Base-by-base conservation (phyloP, 768 basidiomycete species). In the Tricholomella constricta region DNA sequence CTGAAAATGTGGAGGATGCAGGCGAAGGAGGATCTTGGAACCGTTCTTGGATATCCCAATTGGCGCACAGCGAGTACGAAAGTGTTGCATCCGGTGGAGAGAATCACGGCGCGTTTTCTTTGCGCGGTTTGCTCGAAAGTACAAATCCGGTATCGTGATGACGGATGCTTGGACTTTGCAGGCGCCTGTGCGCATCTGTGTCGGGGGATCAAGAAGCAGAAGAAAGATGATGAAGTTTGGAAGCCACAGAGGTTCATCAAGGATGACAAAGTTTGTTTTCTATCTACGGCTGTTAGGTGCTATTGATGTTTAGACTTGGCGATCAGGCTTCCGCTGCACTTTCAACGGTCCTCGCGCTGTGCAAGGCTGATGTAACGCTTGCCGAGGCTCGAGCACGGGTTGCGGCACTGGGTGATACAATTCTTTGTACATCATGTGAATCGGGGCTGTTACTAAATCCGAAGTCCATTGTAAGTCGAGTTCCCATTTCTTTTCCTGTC, bases 111-210 rank as follows among this genome's bases (percentile, higher is more conserved):
- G 0, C 68, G 81, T 20, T 89, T 86, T 66, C 64, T 69, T 23
- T 91, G 88, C 62, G 75, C 65, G 49, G 58, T 60, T 34, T 91
- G 89, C 60, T 57, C 72, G 11, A 69, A 64, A 8, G 66, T 76
- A 1, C 65, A 63, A 4, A 59, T 51, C 29, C 63, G 61, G 34
- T 72, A 76, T 56, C 65, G 60, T 27, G 68, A 65, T 20, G 75
- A 78, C 35, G 71, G 58, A 25, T 80, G 81, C 59, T 66, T 89
- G 45, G 79, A 83, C 60, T 85, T 86, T 52, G 69, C 65, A 9
- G 80, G 75, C 3, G 85, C 78, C 3, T 89, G 86, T 65, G 69
- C 67, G 35, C 88, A 90, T 58, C 66, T 74, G 20, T 91, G 88
- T 62, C 55, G 52, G n/a, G 45, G 38, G 65, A 62, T 56, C 42